Evolutionary conservation across 495 filamentous ascomycete species (phyloP), one percentile per base, ranked within the genome.

Genomic region (Penicillium egyptiacum): DNA sequence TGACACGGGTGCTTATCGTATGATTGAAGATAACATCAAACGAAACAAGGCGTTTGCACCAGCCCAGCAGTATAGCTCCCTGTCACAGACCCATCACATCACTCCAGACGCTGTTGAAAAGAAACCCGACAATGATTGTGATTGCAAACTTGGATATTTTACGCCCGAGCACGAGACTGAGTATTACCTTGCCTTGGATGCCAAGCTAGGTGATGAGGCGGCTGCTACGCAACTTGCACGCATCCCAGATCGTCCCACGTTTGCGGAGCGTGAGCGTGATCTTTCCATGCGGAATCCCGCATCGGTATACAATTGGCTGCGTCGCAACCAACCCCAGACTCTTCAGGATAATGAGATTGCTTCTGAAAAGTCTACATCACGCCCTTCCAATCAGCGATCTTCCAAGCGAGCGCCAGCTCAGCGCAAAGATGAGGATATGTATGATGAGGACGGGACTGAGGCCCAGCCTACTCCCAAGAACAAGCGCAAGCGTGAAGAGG

Each of bases 261-360:
- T 75, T 43, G 66, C 74, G 12, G 81, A 84, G 43, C 75, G 80
- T 6, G 81, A 81, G 56, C 68, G 74, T 16, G 88, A 92, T 51
- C 79, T 84, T 39, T 78, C 82, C 17, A 72, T 91, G 5, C 83
- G 84, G 28, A 97, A 96, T 63, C 90, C 89, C 0, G 86, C 89
- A 37, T 91, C 87, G 25, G 90, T 95, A 2, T 90, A 92, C 75
- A 94, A 93, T 70, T 97, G 92, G 92, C 76, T 97, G 22, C 83
- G 89, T 33, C 84, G 85, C 55, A 83, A 95, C 65, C 88, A 91
- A 54, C 91, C 91, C 0, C 84, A 91, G 55, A 87, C 88, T 73
- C 74, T 95, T 0, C 88, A 93, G 67, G 90, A 92, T 62, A 86
- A 86, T 51, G 90, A 93, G 67, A 72, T 73, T 31, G 75, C 71